These are phyloP conservation scores for Leucocoprinus leucothites DNA, from an alignment of 768 basidiomycete species.

Conservation along the genomic window DNA sequence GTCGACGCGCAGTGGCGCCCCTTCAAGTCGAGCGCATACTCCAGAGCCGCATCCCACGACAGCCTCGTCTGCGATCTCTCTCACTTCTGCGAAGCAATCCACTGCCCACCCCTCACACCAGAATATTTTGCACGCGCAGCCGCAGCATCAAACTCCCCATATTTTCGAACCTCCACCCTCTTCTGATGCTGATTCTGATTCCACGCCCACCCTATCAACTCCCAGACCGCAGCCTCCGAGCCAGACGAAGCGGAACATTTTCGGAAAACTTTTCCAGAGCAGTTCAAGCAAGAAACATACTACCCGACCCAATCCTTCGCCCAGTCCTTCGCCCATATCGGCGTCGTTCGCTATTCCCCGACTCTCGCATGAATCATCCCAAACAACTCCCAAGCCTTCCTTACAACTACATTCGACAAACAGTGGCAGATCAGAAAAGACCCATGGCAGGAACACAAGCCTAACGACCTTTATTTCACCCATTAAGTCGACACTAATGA, in stretches of 20 bases:
- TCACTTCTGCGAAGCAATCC: conserved; percentile 15
- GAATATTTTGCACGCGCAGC: conserved; percentile 13
- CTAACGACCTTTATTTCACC: conserved; percentile 22
- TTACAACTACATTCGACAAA: conserved; percentile 14
- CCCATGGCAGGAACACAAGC: conserved; percentile 24
- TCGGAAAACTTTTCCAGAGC: conserved; percentile 69
- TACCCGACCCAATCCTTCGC: conserved; percentile 13
- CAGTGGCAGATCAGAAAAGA: conserved; percentile 15
- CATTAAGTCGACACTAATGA: conserved; percentile 24
- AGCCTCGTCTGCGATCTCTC: conserved; percentile 25
- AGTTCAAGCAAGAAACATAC: conserved; percentile 8
- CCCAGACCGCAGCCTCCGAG: conserved; percentile 25
- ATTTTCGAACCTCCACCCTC: background rate
- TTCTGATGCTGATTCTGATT: background rate
- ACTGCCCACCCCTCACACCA: conserved; percentile 14
- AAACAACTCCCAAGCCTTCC: conserved; percentile 11
- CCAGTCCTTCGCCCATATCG: conserved; percentile 4
- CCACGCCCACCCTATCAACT: conserved; percentile 18
- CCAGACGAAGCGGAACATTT: conserved; percentile 51
- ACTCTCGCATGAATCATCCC: background rate
- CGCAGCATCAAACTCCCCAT: conserved; percentile 7
- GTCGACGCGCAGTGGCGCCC: background rate
- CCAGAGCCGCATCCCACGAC: conserved; percentile 11
- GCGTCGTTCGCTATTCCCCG: background rate
- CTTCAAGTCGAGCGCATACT: conserved; percentile 6